Base-by-base conservation (phyloP, 139 green algal species). In the Picochlorum sp. region DNA sequence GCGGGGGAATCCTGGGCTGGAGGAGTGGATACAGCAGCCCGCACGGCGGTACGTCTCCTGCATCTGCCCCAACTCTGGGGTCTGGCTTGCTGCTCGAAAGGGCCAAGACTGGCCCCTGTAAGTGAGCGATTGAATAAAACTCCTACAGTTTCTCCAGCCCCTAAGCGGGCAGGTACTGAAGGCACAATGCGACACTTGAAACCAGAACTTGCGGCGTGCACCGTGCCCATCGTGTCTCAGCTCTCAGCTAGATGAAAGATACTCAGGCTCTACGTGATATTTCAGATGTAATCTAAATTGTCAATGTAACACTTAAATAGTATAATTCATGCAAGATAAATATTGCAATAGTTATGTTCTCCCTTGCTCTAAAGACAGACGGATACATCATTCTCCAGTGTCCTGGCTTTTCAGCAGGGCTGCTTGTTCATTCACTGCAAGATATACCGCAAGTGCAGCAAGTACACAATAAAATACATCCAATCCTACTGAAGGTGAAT, bases 401-500 rank as follows among this genome's bases (percentile, higher is more conserved):
- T 12, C 12, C 35, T n/a, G 12, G 35, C 35, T 33, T 30, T 28
- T 12, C n/a, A n/a, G 35, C 44, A 57, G 36, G 16, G 40, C 33
- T 36, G 32, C 40, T 22, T 45, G 33, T 52, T 68, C 66, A 44
- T 45, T 68, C 45, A 57, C 45, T 1, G 59, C 40, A 29, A 56
- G 55, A 13, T 33, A 55, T 3, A 14, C 39, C 25, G 64, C 57
- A 33, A 47, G 7, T 13, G 57, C 22, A 33, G 55, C 58, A 13
- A 73, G 58, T 32, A 36, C 30, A 5, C 36, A 54, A 58, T 73
- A 73, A 4, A 73, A 45, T 14, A 50, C 28, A 41, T 73, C 66
- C 24, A 56, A 35, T 2, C 64, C 25, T 5, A 56, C 26, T 0
- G 65, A 73, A 14, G 66, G 66, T 1, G 59, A 68, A 37, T 67